A percentile compares a stretch with the other conserved stretches of the same genome.
Conservation (phyloP, 345 rosid genomes). For the Chamaenerion angustifolium region DNA sequence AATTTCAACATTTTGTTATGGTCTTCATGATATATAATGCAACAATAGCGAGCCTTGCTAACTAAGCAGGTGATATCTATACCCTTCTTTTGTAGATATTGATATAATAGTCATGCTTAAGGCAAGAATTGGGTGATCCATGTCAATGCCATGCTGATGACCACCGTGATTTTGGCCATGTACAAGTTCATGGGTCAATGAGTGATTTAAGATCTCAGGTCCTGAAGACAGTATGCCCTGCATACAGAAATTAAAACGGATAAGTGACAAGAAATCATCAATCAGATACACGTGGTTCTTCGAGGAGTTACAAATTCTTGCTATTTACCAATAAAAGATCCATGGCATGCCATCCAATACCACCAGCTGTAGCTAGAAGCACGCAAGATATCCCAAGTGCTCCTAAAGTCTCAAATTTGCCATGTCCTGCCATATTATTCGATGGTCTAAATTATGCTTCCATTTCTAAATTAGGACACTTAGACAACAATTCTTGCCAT, state of each 20-base stretch:
- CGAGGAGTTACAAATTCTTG: conserved; percentile 2
- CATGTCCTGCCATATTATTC: conserved; percentile 42
- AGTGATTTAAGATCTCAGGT: conserved; percentile 33
- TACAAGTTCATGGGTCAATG: conserved; percentile 17
- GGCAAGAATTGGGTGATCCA: conserved; percentile 70
- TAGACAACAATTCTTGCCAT: not conserved
- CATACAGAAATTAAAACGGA: conserved; percentile 7
- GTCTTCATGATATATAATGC: no score
- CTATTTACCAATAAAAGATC: conserved; percentile 44
- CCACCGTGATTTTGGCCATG: conserved; percentile 32
- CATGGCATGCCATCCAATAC: conserved; percentile 82
- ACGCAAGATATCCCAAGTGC: conserved; percentile 86
- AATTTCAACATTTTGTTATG: no score
- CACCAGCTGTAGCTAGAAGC: conserved; percentile 84
- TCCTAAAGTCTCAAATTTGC: conserved; percentile 86
- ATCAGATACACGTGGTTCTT: not conserved
- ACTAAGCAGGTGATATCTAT: not conserved
- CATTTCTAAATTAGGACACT: no score
- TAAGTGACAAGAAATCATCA: no score
- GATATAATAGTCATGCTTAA: conserved; percentile 63
- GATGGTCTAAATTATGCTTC: not conserved
- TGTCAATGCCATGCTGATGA: conserved; percentile 68
- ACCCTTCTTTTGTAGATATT: conserved; percentile 86
- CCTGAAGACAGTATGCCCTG: conserved; percentile 41
- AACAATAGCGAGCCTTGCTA: no score